A percentile compares a stretch with the other conserved stretches of the same genome.
Evolutionary conservation across 148 eudicot genomes (phyloP).

Genomic region (Arctostaphylos glauca): DNA sequence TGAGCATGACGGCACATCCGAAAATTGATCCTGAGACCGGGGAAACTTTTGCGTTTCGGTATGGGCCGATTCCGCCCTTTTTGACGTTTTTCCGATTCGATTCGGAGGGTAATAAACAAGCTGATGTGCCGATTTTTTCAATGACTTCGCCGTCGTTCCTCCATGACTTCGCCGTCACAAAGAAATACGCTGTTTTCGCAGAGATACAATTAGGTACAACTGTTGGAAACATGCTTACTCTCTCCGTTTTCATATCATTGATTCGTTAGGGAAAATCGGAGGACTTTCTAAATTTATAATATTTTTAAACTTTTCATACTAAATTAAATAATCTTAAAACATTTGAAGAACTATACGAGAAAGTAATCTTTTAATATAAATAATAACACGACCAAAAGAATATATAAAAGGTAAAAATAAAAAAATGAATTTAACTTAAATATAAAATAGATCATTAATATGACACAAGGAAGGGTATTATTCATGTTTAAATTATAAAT

Average conservation of each 20-base stretch:
- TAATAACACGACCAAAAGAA: too few species aligned
- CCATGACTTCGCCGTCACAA: slow-evolving; percentile 58
- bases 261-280: too few species aligned
- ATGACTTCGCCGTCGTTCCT: slow-evolving; percentile 36
- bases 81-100: slow-evolving; percentile 50
- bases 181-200: slow-evolving; percentile 34
- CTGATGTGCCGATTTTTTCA: slow-evolving; percentile 51
- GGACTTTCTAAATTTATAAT: too few species aligned
- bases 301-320: too few species aligned
- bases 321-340: too few species aligned
- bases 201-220: slow-evolving; percentile 34
- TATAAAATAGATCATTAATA: too few species aligned
- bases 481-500: too few species aligned
- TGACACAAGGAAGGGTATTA: too few species aligned
- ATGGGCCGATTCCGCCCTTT: slow-evolving; percentile 40
- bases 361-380: too few species aligned
- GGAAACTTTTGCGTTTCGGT: slow-evolving; percentile 54
- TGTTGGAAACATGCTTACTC: not conserved
- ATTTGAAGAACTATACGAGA: too few species aligned
- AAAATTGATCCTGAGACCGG: slow-evolving; percentile 46
- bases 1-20: slow-evolving; percentile 75
- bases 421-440: too few species aligned
- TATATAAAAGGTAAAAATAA: too few species aligned
- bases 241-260: not conserved
- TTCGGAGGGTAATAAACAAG: slow-evolving; percentile 33